Evolutionary conservation across 139 green algal genomes (phyloP), one percentile per base, ranked within the genome.

Genomic region (Chlorella sp.): DNA sequence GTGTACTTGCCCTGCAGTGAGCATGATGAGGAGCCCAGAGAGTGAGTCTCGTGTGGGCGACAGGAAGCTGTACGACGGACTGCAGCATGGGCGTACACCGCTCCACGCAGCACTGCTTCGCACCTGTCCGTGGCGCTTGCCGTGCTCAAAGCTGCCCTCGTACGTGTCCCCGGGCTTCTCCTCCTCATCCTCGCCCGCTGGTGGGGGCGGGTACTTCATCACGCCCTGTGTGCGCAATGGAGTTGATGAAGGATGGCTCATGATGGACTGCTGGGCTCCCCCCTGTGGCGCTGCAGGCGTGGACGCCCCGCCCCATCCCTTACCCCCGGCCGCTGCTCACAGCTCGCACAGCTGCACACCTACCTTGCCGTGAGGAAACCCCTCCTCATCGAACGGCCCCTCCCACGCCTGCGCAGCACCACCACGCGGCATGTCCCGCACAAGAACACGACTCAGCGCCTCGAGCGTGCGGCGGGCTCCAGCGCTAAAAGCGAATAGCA

Each of bases 121-220:
- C n/a, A 61, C 71, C 70, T 74, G 49, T 23, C 82, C 85, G 17
- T 80, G 22, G 3, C 82, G 77, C 26, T 82, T 70, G 5, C 86
- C 86, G 36, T 86, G 62, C 49, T 75, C 63, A 65, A 91, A 74
- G 3, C 5, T 62, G 10, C 86, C 86, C 60, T 86, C 79, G 69
- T 78, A 89, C 34, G 29, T 81, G 71, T 91, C 86, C 20, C 74
- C 77, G 24, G 83, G 77, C 68, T 78, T 78, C 66, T 91, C 81
- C 17, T 87, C 82, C 31, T 85, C 82, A 26, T 88, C 82, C 31
- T 90, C 82, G 17, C 83, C 82, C 5, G 72, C 62, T 20, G 72
- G 70, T 35, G 77, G 72, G 2, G 80, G 71, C 2, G 83, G 83
- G 60, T 83, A 87, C 27, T 77, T 77, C 75, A 87, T 77, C 3